Evolutionary conservation across 768 basidiomycete genomes (phyloP).

Genomic region (Scleroderma citrinum): DNA sequence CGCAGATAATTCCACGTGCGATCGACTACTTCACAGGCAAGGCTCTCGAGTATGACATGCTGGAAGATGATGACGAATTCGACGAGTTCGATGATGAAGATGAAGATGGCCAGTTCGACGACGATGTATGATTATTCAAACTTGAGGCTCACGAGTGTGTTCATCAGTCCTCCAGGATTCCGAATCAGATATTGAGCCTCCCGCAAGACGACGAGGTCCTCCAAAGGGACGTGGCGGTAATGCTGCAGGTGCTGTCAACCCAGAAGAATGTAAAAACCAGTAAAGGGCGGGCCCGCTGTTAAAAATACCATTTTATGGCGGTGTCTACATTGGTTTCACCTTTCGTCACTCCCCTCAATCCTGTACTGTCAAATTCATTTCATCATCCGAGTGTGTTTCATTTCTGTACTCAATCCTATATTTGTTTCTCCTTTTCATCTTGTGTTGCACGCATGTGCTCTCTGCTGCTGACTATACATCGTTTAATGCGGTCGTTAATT

Average conservation of each 20-base stretch:
- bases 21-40: conserved; percentile 98
- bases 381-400: background rate
- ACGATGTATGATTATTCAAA: conserved; percentile 41
- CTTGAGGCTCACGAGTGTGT: conserved; percentile 11
- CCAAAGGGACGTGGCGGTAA: conserved; percentile 50
- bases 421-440: conserved; percentile 2
- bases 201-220: conserved; percentile 51
- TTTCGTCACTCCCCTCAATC: conserved; percentile 5
- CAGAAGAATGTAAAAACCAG: conserved; percentile 93
- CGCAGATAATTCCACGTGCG: conserved; percentile 87
- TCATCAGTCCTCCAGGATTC: conserved; percentile 43
- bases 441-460: conserved; percentile 7
- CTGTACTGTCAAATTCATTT: conserved; percentile 10
- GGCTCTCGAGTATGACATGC: conserved; percentile 76
- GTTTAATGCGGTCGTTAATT: conserved; percentile 17
- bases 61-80: conserved; percentile 52
- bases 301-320: conserved; percentile 15
- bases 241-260: conserved; percentile 38
- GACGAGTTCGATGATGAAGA: conserved; percentile 51
- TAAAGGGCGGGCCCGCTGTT: conserved; percentile 29
- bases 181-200: conserved; percentile 61
- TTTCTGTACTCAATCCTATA: background rate
- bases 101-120: conserved; percentile 50
- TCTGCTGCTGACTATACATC: conserved; percentile 12
- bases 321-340: conserved; percentile 11